These are phyloP conservation scores for Cryptococcus sp. DNA, from an alignment of 1,284 basidiomycete species.

Conservation along the genomic window DNA sequence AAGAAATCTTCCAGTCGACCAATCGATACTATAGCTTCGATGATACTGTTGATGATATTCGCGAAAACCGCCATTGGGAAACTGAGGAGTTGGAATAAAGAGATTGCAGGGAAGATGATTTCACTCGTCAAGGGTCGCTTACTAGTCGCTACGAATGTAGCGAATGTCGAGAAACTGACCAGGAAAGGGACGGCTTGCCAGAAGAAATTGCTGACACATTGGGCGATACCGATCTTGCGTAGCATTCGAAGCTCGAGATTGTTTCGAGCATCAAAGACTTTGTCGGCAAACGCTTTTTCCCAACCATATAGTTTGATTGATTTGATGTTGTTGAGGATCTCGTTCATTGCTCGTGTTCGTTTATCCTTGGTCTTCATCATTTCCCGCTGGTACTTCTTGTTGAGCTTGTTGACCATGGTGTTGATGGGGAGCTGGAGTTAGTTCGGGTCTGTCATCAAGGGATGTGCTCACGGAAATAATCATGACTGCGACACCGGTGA, in stretches of 20 bases:
- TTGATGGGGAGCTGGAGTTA: constrained; percentile 59
- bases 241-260: constrained; percentile 78
- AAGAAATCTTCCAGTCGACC: constrained; percentile 75
- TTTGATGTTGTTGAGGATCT: constrained; percentile 80
- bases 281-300: constrained; percentile 78
- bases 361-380: constrained; percentile 84
- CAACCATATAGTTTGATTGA: constrained; percentile 57
- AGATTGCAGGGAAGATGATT: constrained; percentile 90
- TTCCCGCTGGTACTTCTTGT: constrained; percentile 74
- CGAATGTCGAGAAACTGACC: constrained; percentile 81
- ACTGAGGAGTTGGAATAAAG: constrained; percentile 86
- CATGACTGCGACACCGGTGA: constrained; percentile 91
- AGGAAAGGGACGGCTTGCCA: constrained; percentile 53
- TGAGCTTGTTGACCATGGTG: constrained; percentile 65
- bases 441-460: not conserved
- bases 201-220: constrained; percentile 38
- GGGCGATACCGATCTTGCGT: constrained; percentile 69
- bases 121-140: constrained; percentile 76
- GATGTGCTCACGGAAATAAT: constrained; percentile 54
- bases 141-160: constrained; percentile 68
- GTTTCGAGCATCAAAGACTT: constrained; percentile 72
- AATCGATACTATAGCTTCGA: constrained; percentile 72
- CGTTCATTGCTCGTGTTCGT: constrained; percentile 53
- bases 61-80: constrained; percentile 72
- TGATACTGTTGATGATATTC: constrained; percentile 48